phyloP scores from a whole-genome alignment of 495 filamentous ascomycete species.

The Astrocystis sublimbata region DNA sequence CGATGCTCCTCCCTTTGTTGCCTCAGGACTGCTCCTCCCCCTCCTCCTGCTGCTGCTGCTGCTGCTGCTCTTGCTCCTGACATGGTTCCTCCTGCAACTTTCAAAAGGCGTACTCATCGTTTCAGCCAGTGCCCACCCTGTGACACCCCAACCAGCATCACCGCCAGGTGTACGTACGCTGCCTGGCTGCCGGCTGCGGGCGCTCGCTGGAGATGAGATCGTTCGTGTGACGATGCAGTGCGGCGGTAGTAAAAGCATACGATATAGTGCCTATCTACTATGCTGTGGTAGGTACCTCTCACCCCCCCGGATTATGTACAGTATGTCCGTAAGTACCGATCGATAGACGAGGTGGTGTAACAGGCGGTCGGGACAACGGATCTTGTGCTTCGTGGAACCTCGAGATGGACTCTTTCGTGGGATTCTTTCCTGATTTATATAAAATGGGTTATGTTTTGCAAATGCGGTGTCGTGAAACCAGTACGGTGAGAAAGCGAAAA shows the following conservation, averaged over 20 bases:
- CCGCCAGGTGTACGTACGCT: too few relatives aligned
- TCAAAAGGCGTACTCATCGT: background rate
- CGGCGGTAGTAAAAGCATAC: background rate
- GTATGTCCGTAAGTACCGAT: background rate
- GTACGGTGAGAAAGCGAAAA: background rate
- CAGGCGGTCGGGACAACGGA: background rate
- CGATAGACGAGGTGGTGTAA: background rate
- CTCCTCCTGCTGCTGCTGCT: background rate
- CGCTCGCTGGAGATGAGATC: background rate
- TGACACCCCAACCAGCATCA: constrained; percentile 2
- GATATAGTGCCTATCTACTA: background rate
- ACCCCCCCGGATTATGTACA: too few relatives aligned
- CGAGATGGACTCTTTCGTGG: background rate
- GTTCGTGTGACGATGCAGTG: background rate
- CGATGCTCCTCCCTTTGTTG: background rate
- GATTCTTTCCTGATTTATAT: background rate
- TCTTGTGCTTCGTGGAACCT: background rate
- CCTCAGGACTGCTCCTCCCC: background rate
- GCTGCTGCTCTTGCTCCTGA: background rate
- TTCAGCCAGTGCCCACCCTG: constrained; percentile 8
- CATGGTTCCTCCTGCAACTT: background rate
- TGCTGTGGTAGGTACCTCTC: too few relatives aligned
- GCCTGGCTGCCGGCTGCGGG: background rate
- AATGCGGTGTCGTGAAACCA: background rate
- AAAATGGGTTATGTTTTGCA: background rate